Base-by-base conservation (phyloP, 2,329 filamentous ascomycete species). In the Arthrobotrys iridis region DNA sequence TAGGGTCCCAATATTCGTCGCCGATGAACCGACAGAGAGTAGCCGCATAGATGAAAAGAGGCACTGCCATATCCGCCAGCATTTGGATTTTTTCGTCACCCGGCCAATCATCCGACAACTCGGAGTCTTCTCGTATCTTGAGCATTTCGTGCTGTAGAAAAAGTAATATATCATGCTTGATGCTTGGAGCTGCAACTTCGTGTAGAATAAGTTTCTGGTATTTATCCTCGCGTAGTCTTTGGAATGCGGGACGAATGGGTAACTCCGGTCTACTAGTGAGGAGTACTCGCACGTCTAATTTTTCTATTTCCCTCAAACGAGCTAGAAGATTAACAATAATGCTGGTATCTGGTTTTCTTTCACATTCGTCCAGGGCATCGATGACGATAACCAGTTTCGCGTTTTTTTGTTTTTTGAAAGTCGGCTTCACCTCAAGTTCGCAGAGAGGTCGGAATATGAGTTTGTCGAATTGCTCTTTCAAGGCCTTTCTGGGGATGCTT, bases 401-500 rank as follows among this genome's bases (percentile, higher is more conserved):
- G 8, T 15, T 37, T 37, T 37, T 37, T 13, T 10, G 15, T 11
- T 24, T 2, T 3, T 10, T 2, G 8, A 35, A 4, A 11, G 4
- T 28, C 4, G 28, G 20, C n/a, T 40, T 45, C 7, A 67, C 13
- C 33, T 86, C 87, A 0, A 87, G 86, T 35, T 22, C 28, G n/a
- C 52, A 60, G 0, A 85, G 70, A 0, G 83, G 83, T 5, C 81
- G 28, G 0, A 82, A 45, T 41, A 85, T 78, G 0, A 85, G 82
- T 59, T 81, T 81, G 1, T 83, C 79, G 71, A 84, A 85, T 67
- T 85, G 83, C n/a, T 83, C 78, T 20, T 55, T 70, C 2, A 82
- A 46, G 13, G 75, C 13, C 28, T 48, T 82, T 81, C 3, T 59
- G 3, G 41, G 11, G 20, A 70, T 55, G 13, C 10, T 33, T 0